Base-by-base conservation (phyloP, 805 yeast species). In the Komagataella populi region DNA sequence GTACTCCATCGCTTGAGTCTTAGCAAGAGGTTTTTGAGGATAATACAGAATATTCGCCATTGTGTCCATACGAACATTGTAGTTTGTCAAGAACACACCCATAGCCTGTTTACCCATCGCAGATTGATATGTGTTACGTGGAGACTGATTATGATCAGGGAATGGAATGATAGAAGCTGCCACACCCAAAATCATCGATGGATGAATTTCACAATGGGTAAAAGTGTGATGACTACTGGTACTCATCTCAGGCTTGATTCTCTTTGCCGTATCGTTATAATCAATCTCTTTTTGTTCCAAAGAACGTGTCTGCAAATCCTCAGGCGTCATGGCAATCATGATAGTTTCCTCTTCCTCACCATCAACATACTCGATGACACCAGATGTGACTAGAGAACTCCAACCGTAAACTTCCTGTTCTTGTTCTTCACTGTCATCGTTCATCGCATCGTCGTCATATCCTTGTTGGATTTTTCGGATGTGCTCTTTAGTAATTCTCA, bases 31-130 rank as follows among this genome's bases (percentile, higher is more conserved):
- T 67, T 93, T 93, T 66, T 93, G 99, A 45, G 99, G 99, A 64
- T 93, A 93, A 65, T 93, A 93, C 59, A 93, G 75, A 60, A 93
- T 91, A 64, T 93, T 93, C 7, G 99, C 97, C 99, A 93, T 93
- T 1, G 99, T 93, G 69, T 93, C 99, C 99, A 93, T 93, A 71
- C 99, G 87, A 50, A 91, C 96, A 53, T 84, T 79, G 68, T 91
- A 93, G 64, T 93, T 93, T 4, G 99, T 93, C 61, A 91, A 76
- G 68, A 87, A 91, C 7, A 93, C 98, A 65, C 99, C 99, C 99
- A 93, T 93, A 53, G 99, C 99, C 72, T 93, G 99, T 70, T 93
- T 93, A 81, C 99, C 99, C 99, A 93, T 93, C 56, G 99, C 99
- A 66, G 96, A 90, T 73, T 93, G 99, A 70, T 93, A 93, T 3